A percentile compares a stretch with the other conserved stretches of the same genome.
phyloP scores from a whole-genome alignment of 345 rosid species.

The Pistacia vera region DNA sequence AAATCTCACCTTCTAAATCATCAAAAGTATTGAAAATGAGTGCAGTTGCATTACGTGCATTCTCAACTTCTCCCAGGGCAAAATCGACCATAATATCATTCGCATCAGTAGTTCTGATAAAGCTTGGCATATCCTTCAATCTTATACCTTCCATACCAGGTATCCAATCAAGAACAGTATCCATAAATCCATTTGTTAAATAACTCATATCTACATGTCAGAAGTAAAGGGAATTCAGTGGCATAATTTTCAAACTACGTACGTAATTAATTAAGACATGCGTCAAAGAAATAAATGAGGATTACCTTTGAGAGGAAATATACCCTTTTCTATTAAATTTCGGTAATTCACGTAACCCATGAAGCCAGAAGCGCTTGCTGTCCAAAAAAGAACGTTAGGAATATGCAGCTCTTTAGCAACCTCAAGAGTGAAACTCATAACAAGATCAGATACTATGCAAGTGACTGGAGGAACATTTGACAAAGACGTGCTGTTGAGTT shows the following conservation, averaged over 20 bases:
- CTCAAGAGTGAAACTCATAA: constrained; percentile 23
- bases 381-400: too few species aligned
- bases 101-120: constrained; percentile 24
- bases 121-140: constrained; percentile 26
- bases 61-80: neutral
- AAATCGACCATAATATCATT: constrained; percentile 22
- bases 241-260: too few species aligned
- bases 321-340: too few species aligned
- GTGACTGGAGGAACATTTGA: constrained; percentile 32
- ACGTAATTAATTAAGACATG: too few species aligned
- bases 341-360: too few species aligned
- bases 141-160: constrained; percentile 31
- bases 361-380: too few species aligned
- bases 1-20: constrained; percentile 17
- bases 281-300: too few species aligned
- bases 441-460: constrained; percentile 39
- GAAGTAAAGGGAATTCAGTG: too few species aligned
- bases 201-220: too few species aligned
- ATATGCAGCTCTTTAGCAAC: too few species aligned
- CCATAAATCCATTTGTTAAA: neutral
- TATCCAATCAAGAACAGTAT: constrained; percentile 27
- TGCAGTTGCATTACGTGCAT: constrained; percentile 15
- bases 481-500: constrained; percentile 23
- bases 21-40: constrained; percentile 25
- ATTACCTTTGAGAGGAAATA: too few species aligned